A percentile compares a stretch with the other conserved stretches of the same genome.
These are phyloP conservation scores for Citrus glauca DNA, from an alignment of 345 rosid species.

Conservation along the genomic window DNA sequence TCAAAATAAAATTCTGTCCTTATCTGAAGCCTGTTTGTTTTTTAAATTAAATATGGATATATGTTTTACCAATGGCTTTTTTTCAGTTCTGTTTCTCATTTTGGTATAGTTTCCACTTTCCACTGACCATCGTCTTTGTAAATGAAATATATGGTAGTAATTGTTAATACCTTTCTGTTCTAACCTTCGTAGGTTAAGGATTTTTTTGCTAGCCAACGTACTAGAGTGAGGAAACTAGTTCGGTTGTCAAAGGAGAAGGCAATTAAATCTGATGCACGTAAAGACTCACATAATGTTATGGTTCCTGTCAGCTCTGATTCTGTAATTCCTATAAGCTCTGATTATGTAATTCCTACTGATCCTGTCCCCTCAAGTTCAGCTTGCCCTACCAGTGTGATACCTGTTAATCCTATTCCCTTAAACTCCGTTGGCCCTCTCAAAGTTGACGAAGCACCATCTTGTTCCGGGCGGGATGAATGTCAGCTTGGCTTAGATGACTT, in stretches of 20 bases:
- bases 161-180: slow-evolving; percentile 2
- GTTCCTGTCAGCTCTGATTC: slow-evolving; percentile 35
- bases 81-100: not conserved
- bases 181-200: slow-evolving; percentile 67
- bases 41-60: not conserved
- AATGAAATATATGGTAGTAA: not conserved
- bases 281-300: slow-evolving; percentile 24
- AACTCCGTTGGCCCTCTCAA: slow-evolving; percentile 34
- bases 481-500: slow-evolving; percentile 54
- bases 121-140: not conserved
- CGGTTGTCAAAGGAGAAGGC: slow-evolving; percentile 80
- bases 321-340: slow-evolving; percentile 30
- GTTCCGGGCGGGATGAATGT: slow-evolving; percentile 45
- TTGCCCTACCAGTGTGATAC: slow-evolving; percentile 27
- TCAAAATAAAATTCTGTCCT: not conserved
- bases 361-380: slow-evolving; percentile 44
- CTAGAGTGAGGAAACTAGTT: slow-evolving; percentile 80
- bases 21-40: not conserved
- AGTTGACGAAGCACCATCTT: slow-evolving; percentile 52
- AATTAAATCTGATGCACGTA: slow-evolving; percentile 27
- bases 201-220: slow-evolving; percentile 76
- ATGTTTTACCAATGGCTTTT: not conserved
- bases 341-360: slow-evolving; percentile 34
- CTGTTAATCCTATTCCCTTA: slow-evolving; percentile 48
- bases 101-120: not conserved